These are phyloP conservation scores for Starmerella sirachaensis DNA, from an alignment of 805 yeast genomes.

Conservation along the genomic window DNA sequence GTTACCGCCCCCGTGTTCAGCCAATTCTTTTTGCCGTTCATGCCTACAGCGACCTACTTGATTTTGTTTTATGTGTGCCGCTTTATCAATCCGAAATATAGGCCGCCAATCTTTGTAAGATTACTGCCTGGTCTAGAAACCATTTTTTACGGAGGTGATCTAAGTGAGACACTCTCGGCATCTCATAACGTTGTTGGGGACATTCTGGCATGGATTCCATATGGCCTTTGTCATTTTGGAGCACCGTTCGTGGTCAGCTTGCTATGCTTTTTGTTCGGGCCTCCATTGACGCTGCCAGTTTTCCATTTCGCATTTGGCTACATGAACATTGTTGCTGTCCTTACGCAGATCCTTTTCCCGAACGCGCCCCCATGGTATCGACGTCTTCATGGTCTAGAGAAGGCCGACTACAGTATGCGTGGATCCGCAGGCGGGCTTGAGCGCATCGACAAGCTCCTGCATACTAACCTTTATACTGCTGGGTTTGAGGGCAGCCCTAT, in stretches of 20 bases:
- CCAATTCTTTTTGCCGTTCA: slow-evolving; percentile 71
- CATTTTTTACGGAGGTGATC: slow-evolving; percentile 79
- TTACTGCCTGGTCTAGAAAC: slow-evolving; percentile 87
- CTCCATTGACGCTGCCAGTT: slow-evolving; percentile 72
- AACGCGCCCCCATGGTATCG: slow-evolving; percentile 98
- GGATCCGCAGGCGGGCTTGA: slow-evolving; percentile 96
- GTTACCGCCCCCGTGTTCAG: slow-evolving; percentile 63
- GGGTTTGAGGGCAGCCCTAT: slow-evolving; percentile 78
- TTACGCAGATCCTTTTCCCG: slow-evolving; percentile 72
- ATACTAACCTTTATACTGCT: slow-evolving; percentile 70
- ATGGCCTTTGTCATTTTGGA: slow-evolving; percentile 83
- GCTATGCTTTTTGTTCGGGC: slow-evolving; percentile 72
- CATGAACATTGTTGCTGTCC: slow-evolving; percentile 79
- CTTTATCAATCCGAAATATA: slow-evolving; percentile 57
- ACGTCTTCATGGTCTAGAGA: slow-evolving; percentile 66
- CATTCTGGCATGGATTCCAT: slow-evolving; percentile 89
- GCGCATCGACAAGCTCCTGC: slow-evolving; percentile 68
- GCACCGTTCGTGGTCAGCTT: slow-evolving; percentile 79
- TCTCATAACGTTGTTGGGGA: slow-evolving; percentile 55
- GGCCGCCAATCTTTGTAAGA: slow-evolving; percentile 83
- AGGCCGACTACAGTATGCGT: slow-evolving; percentile 81
- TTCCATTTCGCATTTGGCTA: slow-evolving; percentile 92
- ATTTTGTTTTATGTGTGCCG: slow-evolving; percentile 68
- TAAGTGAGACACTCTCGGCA: slow-evolving; percentile 71
- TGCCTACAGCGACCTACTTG: slow-evolving; percentile 80